Evolutionary conservation across 2,329 filamentous ascomycete genomes (phyloP).

Genomic region (Chaetothyriales sp.): DNA sequence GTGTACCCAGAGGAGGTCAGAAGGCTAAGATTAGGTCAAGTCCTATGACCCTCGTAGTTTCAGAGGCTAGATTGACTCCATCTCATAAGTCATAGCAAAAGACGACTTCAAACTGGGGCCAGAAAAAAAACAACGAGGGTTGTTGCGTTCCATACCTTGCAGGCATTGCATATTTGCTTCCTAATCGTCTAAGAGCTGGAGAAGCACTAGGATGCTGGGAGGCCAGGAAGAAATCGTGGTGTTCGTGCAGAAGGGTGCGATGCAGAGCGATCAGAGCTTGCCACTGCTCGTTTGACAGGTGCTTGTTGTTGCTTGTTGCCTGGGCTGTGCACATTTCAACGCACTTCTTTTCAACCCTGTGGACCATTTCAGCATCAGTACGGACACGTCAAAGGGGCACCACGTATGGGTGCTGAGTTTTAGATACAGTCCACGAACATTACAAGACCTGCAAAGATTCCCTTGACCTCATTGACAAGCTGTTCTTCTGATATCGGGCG

Average conservation of each 20-base stretch:
- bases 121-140: not conserved
- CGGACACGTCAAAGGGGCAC: slow-evolving; percentile 55
- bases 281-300: slow-evolving; percentile 56
- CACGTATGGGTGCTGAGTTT: slow-evolving; percentile 17
- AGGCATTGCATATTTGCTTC: slow-evolving; percentile 78
- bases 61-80: not conserved
- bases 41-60: not conserved
- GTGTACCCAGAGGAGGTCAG: too few species aligned
- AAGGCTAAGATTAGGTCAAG: not conserved
- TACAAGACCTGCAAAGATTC: slow-evolving; percentile 28
- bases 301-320: slow-evolving; percentile 20
- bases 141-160: slow-evolving; percentile 27
- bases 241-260: slow-evolving; percentile 63
- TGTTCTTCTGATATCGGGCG: slow-evolving; percentile 61
- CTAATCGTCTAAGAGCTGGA: slow-evolving; percentile 49
- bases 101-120: not conserved
- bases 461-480: slow-evolving; percentile 64
- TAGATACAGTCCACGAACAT: slow-evolving; percentile 1
- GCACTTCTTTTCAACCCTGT: slow-evolving; percentile 60
- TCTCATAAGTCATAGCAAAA: not conserved
- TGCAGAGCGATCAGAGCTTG: slow-evolving; percentile 71
- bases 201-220: slow-evolving; percentile 71
- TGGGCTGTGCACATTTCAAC: slow-evolving; percentile 54
- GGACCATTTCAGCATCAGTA: slow-evolving; percentile 31
- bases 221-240: slow-evolving; percentile 75